Evolutionary conservation across 192 early-diverging fungal genomes (phyloP).

Genomic region (Gigaspora rosea): DNA sequence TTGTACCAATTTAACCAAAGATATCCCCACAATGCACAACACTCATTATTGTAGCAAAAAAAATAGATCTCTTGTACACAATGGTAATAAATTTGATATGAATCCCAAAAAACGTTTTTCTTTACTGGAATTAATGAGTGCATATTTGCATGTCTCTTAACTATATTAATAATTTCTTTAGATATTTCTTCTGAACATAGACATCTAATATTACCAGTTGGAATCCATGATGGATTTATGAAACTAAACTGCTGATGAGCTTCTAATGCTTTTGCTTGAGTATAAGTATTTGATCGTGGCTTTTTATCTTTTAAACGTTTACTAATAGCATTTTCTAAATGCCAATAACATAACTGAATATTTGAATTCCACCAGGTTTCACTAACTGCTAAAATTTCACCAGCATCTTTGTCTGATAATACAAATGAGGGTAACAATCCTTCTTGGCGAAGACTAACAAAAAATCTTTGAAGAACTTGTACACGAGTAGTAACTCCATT

Average conservation of each 20-base stretch:
- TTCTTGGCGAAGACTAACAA: too few species aligned
- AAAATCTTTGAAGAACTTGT: background rate
- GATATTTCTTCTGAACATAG: background rate
- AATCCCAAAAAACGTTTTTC: conserved; percentile 6
- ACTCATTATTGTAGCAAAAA: background rate
- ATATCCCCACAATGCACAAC: background rate
- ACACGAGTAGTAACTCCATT: background rate
- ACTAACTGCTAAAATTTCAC: background rate
- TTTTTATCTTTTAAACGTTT: background rate
- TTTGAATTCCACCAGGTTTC: conserved; percentile 8
- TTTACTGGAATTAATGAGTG: background rate
- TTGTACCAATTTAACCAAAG: conserved; percentile 20
- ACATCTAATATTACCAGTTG: background rate
- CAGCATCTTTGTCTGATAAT: conserved; percentile 4
- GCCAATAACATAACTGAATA: conserved; percentile 19
- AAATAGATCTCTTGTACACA: conserved; percentile 1
- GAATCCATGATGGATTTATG: conserved; percentile 2
- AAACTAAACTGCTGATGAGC: conserved; percentile 16
- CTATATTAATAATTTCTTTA: conserved; percentile 7
- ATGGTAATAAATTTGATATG: background rate
- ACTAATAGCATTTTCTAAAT: conserved; percentile 14
- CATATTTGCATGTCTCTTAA: conserved; percentile 24
- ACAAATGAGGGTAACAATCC: conserved; percentile 15
- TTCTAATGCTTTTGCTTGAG: background rate
- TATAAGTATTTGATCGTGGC: background rate